Evolutionary conservation across 129 eudicot species (phyloP).

Genomic region (Arctium lappa): DNA sequence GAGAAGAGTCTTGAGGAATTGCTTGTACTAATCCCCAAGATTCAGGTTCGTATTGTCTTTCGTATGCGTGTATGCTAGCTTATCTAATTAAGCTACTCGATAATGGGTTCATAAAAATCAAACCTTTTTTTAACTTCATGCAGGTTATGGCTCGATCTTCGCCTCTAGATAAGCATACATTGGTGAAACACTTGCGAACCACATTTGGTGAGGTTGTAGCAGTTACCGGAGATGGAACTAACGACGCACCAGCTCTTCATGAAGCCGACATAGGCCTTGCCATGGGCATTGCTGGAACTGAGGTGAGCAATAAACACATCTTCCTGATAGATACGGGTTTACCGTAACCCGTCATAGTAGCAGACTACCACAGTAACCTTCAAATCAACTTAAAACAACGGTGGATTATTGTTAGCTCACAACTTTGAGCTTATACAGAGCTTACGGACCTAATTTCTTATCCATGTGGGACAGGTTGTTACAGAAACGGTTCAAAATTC

Average conservation of each 20-base stretch:
- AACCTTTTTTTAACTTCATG: background rate
- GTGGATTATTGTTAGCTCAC: background rate
- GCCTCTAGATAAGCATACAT: slow-evolving; percentile 86
- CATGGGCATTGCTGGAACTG: slow-evolving; percentile 99
- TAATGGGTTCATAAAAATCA: background rate
- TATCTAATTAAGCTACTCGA: background rate
- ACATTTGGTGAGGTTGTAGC: slow-evolving; percentile 92
- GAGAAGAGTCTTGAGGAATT: slow-evolving; percentile 74
- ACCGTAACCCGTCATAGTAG: too few relatives aligned
- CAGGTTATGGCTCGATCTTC: slow-evolving; percentile 98
- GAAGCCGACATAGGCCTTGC: slow-evolving; percentile 99
- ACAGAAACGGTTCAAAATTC: background rate
- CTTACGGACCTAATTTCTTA: background rate
- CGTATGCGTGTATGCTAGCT: background rate
- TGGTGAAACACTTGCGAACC: slow-evolving; percentile 85
- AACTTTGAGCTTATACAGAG: background rate
- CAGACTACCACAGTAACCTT: too few relatives aligned
- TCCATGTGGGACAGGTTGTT: background rate
- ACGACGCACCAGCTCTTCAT: slow-evolving; percentile 97
- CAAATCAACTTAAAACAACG: too few relatives aligned
- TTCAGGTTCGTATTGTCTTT: slow-evolving; percentile 49
- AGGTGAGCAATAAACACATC: slow-evolving; percentile 39
- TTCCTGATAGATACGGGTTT: background rate
- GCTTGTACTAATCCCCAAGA: slow-evolving; percentile 66
- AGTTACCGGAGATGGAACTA: slow-evolving; percentile 94